Conservation (phyloP, 345 rosid species). For the Hypericum androsaemum region DNA sequence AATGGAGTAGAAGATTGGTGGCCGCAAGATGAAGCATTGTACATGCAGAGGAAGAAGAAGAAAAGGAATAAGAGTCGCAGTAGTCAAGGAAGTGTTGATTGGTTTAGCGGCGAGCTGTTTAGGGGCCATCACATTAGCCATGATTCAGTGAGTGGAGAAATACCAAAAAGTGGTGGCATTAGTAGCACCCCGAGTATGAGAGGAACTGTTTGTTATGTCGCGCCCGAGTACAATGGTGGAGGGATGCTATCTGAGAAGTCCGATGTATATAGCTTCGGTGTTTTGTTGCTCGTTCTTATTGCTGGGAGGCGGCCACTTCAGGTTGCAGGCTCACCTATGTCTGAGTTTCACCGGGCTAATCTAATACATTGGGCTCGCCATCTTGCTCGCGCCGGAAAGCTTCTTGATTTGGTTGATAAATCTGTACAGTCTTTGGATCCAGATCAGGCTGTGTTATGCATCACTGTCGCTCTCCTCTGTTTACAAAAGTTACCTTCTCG, state of each 20-base stretch:
- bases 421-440: constrained; percentile 39
- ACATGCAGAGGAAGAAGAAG: constrained; percentile 39
- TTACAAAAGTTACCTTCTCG: constrained; percentile 65
- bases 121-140: constrained; percentile 42
- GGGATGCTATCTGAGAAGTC: constrained; percentile 69
- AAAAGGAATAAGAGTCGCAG: constrained; percentile 39
- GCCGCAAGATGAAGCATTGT: constrained; percentile 45
- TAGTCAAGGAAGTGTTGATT: constrained; percentile 61
- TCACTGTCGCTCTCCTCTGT: constrained; percentile 72
- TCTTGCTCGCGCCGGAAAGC: constrained; percentile 62
- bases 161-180: constrained; percentile 60
- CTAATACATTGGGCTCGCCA: constrained; percentile 83
- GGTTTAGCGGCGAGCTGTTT: constrained; percentile 77
- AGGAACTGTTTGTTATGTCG: constrained; percentile 85
- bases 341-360: constrained; percentile 79
- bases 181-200: constrained; percentile 96
- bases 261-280: constrained; percentile 88
- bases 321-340: constrained; percentile 58
- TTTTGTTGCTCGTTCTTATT: constrained; percentile 57
- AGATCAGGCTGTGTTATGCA: constrained; percentile 69
- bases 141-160: constrained; percentile 64
- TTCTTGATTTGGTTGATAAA: constrained; percentile 70
- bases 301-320: constrained; percentile 88
- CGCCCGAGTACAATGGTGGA: constrained; percentile 80
- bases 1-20: constrained; percentile 45